Percentiles rank a stretch among this genome's conserved stretches.
These are phyloP conservation scores for Fusarium brevicatenulatum DNA, from an alignment of 2,329 filamentous ascomycete genomes.

Conservation along the genomic window DNA sequence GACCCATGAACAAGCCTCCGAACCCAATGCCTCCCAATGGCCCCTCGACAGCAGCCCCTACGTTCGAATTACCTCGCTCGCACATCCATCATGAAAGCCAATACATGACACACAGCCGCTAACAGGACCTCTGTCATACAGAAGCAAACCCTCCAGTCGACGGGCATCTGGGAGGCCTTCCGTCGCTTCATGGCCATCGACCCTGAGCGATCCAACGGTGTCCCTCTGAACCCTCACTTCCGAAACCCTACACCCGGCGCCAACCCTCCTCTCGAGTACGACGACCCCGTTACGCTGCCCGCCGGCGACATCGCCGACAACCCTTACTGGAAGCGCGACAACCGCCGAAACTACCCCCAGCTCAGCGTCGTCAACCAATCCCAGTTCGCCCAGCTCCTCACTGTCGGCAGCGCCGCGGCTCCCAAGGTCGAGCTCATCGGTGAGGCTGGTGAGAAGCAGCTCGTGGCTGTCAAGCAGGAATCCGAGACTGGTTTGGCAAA, in stretches of 20 bases:
- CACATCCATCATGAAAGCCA: constrained; percentile 13
- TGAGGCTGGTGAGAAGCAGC: constrained; percentile 67
- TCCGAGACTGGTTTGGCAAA: constrained; percentile 78
- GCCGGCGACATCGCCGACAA: constrained; percentile 57
- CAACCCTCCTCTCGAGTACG: constrained; percentile 51
- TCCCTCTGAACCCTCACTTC: constrained; percentile 93
- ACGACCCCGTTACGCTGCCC: constrained; percentile 67
- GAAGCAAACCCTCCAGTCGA: constrained; percentile 97
- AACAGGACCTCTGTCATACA: constrained; percentile 53
- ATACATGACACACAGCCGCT: constrained; percentile 10
- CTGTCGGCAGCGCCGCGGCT: constrained; percentile 80
- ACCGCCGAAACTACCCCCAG: constrained; percentile 82
- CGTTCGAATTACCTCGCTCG: constrained; percentile 32
- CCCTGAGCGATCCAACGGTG: constrained; percentile 86
- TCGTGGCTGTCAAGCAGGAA: constrained; percentile 80
- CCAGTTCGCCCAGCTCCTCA: constrained; percentile 86
- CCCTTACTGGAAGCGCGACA: constrained; percentile 85
- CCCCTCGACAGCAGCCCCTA: constrained; percentile 7
- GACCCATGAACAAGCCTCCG: constrained; percentile 22
- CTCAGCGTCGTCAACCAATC: constrained; percentile 83
- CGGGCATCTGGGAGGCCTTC: constrained; percentile 86
- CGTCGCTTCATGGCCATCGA: constrained; percentile 84
- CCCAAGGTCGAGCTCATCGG: constrained; percentile 86
- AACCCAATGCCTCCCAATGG: constrained; percentile 38
- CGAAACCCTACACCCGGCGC: constrained; percentile 76